Evolutionary conservation across 208 protist genomes (phyloP).

Genomic region (Angomonas deanei): DNA sequence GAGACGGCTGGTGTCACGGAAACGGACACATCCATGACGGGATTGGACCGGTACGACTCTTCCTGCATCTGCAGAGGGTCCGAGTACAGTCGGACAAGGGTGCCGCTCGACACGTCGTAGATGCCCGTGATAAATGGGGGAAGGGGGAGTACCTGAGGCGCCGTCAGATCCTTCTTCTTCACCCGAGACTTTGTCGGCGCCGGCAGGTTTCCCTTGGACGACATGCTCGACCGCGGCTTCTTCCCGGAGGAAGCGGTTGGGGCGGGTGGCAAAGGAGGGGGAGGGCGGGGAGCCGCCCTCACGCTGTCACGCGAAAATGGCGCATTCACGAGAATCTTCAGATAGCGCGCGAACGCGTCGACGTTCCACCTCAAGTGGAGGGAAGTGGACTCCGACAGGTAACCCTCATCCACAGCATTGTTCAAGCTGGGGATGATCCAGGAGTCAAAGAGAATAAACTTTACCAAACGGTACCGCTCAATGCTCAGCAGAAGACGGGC

Average conservation of each 20-base stretch:
- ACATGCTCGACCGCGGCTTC: neutral
- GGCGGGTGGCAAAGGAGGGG: neutral
- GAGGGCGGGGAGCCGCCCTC: constrained; percentile 2
- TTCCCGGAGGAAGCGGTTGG: neutral
- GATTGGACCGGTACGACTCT: neutral
- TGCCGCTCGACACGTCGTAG: constrained; percentile 72
- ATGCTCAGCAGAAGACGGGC: constrained; percentile 62
- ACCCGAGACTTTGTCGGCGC: neutral
- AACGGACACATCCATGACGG: neutral
- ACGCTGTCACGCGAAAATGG: constrained; percentile 42
- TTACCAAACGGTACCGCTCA: constrained; percentile 66
- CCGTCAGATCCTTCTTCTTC: constrained; percentile 7
- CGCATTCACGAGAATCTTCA: constrained; percentile 82
- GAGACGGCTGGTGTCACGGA: neutral
- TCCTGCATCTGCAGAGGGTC: neutral
- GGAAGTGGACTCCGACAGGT: constrained; percentile 50
- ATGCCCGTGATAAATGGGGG: constrained; percentile 80
- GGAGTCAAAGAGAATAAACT: constrained; percentile 86
- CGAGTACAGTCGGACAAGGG: constrained; percentile 44
- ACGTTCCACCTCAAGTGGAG: constrained; percentile 85
- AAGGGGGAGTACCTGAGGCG: constrained; percentile 34
- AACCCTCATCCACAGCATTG: constrained; percentile 62
- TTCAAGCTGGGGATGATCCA: constrained; percentile 84
- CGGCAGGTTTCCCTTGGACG: neutral
- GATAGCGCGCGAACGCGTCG: constrained; percentile 83